Percentiles rank a stretch among this genome's conserved stretches.
Evolutionary conservation across 1,284 basidiomycete species (phyloP).

Genomic region (Farysia itapuensis): DNA sequence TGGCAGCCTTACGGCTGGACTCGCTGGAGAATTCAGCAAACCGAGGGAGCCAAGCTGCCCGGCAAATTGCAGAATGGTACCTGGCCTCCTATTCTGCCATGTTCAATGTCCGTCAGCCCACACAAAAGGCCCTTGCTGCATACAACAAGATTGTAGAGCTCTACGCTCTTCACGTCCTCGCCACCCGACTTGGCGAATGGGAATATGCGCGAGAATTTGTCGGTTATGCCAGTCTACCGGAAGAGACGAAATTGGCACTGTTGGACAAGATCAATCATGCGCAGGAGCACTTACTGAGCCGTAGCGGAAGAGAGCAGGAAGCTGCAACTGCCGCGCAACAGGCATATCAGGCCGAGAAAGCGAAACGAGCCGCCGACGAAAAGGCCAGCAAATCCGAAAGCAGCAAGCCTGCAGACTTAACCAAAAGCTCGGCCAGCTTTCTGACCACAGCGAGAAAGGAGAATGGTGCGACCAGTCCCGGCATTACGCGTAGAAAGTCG

Average conservation of each 20-base stretch:
- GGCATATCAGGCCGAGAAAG: slow-evolving; percentile 33
- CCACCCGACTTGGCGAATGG: slow-evolving; percentile 41
- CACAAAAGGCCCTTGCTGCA: slow-evolving; percentile 19
- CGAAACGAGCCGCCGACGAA: slow-evolving; percentile 22
- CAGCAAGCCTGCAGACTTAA: slow-evolving; percentile 10
- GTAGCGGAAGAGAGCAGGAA: slow-evolving; percentile 24
- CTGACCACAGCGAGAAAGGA: neutral
- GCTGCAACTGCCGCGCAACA: slow-evolving; percentile 16
- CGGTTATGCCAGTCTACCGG: slow-evolving; percentile 37
- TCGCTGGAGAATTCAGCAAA: slow-evolving; percentile 4
- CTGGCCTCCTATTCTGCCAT: slow-evolving; percentile 32
- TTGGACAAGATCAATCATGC: slow-evolving; percentile 35
- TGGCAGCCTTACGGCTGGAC: slow-evolving; percentile 42
- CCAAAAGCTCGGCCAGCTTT: neutral
- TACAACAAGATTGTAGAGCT: slow-evolving; percentile 44
- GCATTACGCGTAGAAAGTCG: neutral
- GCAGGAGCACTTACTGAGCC: slow-evolving; percentile 9
- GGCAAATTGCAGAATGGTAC: slow-evolving; percentile 45
- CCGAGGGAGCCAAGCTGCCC: slow-evolving; percentile 31
- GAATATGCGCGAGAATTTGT: slow-evolving; percentile 46
- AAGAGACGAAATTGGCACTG: slow-evolving; percentile 23
- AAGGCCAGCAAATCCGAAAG: slow-evolving; percentile 4
- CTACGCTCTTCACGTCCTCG: slow-evolving; percentile 45
- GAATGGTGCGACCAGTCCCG: neutral
- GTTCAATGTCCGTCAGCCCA: slow-evolving; percentile 10